Evolutionary conservation across 1,284 basidiomycete genomes (phyloP), one percentile per base, ranked within the genome.

Genomic region (Trichosporon coremiiforme): DNA sequence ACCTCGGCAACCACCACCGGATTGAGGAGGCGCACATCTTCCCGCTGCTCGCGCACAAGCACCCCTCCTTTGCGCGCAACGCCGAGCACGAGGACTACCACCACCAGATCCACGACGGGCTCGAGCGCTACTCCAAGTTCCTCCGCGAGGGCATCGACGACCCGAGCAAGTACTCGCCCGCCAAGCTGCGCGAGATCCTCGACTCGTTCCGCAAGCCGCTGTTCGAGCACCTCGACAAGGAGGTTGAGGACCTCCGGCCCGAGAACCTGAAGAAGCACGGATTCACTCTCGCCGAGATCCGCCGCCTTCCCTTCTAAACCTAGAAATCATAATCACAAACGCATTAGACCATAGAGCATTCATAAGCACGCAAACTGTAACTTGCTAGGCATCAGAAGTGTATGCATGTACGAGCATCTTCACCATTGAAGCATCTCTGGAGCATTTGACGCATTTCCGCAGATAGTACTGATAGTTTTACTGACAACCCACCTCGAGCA

Each of bases 221-320:
- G 13, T 90, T 90, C 80, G 76, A 77, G 25, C 90, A 91, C 79
- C 84, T 91, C 3, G 89, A 90, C 76, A 85, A 90, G 78, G 90
- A 91, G 84, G 89, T 89, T 71, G 79, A 84, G n/a, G 90, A 91
- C 77, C 82, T 91, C 13, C 82, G 80, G 25, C 87, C 84, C 33
- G 87, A 88, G 69, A 89, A 89, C 72, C 84, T 91, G 84, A 86
- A 86, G 78, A 88, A 88, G 71, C 87, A 88, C 70, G 82, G 80
- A 1, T 90, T 88, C 85, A 89, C 86, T 1, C 75, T 90, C 62
- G 85, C 88, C 66, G 89, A 90, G 77, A 72, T 90, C 47, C 85
- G 87, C 68, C 75, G 80, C 29, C 85, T 89, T 66, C 85, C 85
- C 0, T 85, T 87, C 76, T 85, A 74, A 66, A 4, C 66, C n/a